phyloP scores from a whole-genome alignment of 176 grass and related monocot species.

The Rhipidocladum racemiflorum region DNA sequence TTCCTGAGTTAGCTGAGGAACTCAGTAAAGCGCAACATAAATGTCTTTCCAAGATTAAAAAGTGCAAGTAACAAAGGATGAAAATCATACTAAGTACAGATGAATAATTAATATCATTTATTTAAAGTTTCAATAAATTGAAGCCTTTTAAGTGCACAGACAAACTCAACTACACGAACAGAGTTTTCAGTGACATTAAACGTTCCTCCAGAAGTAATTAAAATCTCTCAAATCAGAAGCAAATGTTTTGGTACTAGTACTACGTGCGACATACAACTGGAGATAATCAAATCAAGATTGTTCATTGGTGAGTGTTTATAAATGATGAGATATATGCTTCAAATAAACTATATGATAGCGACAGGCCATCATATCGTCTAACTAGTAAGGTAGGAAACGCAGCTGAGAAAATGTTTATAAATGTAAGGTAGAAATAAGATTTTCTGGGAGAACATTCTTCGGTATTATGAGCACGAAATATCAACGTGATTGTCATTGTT shows the following conservation, averaged over 20 bases:
- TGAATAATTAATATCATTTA: neutral
- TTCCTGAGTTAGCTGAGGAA: slow-evolving; percentile 25
- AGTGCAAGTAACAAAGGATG: neutral
- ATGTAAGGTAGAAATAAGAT: neutral
- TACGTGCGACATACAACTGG: neutral
- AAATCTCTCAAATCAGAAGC: neutral
- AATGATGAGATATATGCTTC: neutral
- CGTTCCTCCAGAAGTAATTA: neutral
- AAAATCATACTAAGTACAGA: neutral
- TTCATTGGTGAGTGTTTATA: neutral
- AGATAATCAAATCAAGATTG: neutral
- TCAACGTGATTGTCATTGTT: neutral
- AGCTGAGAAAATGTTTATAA: neutral
- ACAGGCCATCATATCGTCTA: neutral
- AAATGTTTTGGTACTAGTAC: neutral
- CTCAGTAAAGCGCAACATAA: neutral
- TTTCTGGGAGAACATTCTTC: neutral
- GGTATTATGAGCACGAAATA: neutral
- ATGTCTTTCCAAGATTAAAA: slow-evolving; percentile 1
- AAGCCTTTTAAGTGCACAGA: neutral
- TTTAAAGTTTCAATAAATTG: neutral
- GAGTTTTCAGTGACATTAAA: neutral
- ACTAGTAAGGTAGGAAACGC: neutral
- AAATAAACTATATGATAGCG: neutral
- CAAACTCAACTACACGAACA: neutral